These are phyloP conservation scores for Isabelozyma pseudorhagii DNA, from an alignment of 805 yeast species.

Conservation along the genomic window DNA sequence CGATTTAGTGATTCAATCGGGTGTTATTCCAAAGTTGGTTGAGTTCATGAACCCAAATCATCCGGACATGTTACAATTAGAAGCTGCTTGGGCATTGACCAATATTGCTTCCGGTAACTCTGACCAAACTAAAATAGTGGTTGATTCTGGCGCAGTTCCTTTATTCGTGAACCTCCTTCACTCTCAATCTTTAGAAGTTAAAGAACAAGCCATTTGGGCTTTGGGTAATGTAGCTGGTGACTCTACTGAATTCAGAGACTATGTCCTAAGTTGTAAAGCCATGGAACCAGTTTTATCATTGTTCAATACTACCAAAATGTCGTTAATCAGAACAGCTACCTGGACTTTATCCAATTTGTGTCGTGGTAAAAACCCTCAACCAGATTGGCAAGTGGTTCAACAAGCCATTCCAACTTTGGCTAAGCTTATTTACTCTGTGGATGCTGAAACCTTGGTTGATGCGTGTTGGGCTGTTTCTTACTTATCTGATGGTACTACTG, in stretches of 20 bases:
- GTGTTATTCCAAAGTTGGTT: conserved; percentile 90
- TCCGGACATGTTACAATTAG: conserved; percentile 86
- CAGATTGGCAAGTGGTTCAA: conserved; percentile 87
- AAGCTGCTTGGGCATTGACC: conserved; percentile 99
- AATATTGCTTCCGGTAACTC: conserved; percentile 95
- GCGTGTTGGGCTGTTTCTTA: conserved; percentile 99
- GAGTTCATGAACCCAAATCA: conserved; percentile 72
- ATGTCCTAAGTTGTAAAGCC: conserved; percentile 79
- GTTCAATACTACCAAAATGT: conserved; percentile 77
- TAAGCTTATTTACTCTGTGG: conserved; percentile 84
- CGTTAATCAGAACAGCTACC: conserved; percentile 93
- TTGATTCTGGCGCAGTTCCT: conserved; percentile 93
- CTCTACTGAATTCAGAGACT: conserved; percentile 85
- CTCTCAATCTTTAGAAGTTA: conserved; percentile 83
- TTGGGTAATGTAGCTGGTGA: conserved; percentile 99
- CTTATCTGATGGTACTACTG: conserved; percentile 86
- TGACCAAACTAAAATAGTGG: conserved; percentile 85
- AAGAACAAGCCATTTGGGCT: conserved; percentile 99
- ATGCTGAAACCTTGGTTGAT: conserved; percentile 90
- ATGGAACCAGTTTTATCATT: conserved; percentile 82
- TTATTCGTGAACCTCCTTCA: conserved; percentile 77
- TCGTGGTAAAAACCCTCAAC: conserved; percentile 95
- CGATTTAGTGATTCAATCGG: conserved; percentile 85
- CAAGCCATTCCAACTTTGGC: conserved; percentile 89
- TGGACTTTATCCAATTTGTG: conserved; percentile 97